Conservation (phyloP, 768 basidiomycete genomes). For the Chalciporus chontae region DNA sequence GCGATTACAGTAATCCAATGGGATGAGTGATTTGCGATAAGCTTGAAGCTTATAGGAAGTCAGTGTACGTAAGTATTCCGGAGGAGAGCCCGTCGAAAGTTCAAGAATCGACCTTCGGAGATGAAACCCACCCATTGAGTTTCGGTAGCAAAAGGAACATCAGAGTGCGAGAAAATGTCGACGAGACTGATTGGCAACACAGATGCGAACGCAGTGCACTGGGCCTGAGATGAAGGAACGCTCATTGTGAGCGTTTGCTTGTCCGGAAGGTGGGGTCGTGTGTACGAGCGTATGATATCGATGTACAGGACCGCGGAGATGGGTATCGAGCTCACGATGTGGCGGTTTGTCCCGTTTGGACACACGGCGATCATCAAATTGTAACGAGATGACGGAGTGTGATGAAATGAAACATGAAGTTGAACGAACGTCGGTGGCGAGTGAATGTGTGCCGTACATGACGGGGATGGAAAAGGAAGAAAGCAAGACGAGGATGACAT, state of each 20-base stretch:
- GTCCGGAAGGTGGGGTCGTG: not conserved
- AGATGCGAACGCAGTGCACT: not conserved
- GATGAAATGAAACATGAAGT: not conserved
- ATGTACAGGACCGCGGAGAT: constrained; percentile 2
- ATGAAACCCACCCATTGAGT: constrained; percentile 13
- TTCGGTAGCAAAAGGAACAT: not conserved
- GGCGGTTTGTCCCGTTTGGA: too few relatives aligned
- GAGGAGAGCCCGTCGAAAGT: not conserved
- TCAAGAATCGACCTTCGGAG: too few relatives aligned
- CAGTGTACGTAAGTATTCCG: not conserved
- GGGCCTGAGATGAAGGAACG: too few relatives aligned
- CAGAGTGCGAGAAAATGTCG: not conserved
- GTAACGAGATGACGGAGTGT: not conserved
- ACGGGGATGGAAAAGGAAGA: too few relatives aligned
- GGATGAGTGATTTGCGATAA: not conserved
- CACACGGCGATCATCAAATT: not conserved
- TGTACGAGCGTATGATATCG: not conserved
- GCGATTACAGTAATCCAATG: too few relatives aligned
- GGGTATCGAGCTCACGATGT: not conserved
- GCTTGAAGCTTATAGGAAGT: not conserved
- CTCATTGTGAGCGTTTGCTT: not conserved
- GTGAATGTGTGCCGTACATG: too few relatives aligned
- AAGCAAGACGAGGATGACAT: too few relatives aligned
- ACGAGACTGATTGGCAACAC: not conserved
- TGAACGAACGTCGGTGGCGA: too few relatives aligned